These are phyloP conservation scores for Sporobolomyces roseus DNA, from an alignment of 768 basidiomycete genomes.

Conservation along the genomic window DNA sequence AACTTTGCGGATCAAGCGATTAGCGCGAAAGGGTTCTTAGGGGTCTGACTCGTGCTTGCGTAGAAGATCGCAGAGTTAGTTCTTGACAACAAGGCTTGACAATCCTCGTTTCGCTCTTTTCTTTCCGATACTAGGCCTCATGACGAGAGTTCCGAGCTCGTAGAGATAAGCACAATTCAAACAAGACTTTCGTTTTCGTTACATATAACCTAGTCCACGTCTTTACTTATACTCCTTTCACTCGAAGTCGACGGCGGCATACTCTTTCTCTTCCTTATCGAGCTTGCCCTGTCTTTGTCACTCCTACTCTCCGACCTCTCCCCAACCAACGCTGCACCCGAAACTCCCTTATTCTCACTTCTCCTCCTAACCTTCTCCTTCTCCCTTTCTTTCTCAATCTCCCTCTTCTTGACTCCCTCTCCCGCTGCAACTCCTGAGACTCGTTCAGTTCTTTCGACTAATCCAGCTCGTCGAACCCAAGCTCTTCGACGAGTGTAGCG, in stretches of 20 bases:
- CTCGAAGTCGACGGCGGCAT: not conserved
- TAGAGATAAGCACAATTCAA: no score
- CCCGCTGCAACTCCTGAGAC: conserved; percentile 6
- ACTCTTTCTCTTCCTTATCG: not conserved
- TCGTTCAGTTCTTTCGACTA: conserved; percentile 41
- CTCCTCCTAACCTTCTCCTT: not conserved
- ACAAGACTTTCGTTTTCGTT: no score
- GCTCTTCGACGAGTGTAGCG: conserved; percentile 45
- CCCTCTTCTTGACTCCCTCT: not conserved
- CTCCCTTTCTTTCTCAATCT: not conserved
- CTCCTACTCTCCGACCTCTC: no score
- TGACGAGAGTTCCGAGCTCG: no score
- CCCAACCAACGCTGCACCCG: no score
- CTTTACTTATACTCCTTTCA: conserved; percentile 4
- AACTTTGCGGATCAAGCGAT: conserved; percentile 29
- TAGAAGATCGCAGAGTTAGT: no score
- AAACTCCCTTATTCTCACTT: not conserved
- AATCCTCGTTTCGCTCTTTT: no score
- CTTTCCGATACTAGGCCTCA: no score
- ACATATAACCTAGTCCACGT: conserved; percentile 5
- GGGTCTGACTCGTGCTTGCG: not conserved
- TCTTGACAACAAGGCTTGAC: no score
- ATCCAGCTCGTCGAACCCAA: conserved; percentile 44
- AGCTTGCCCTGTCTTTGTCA: no score
- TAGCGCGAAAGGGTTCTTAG: not conserved